Evolutionary conservation across 1,284 basidiomycete genomes (phyloP).

Genomic region (Cryptococcus sp.): DNA sequence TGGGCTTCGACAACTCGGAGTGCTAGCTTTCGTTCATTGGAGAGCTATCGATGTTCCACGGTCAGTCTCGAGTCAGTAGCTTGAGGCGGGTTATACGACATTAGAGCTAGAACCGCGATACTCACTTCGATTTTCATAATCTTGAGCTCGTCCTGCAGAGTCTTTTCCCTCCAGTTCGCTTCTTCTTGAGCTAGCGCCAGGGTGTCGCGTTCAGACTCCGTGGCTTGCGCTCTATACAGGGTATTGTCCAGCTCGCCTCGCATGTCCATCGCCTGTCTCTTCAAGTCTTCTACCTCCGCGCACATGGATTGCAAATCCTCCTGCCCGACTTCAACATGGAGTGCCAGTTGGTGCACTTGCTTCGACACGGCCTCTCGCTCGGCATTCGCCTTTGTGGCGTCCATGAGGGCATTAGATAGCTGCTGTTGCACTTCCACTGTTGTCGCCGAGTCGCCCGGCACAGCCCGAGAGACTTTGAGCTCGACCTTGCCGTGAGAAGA

Average conservation of each 20-base stretch:
- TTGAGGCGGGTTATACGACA: background rate
- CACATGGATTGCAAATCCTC: conserved; percentile 1
- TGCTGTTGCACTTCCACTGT: conserved; percentile 2
- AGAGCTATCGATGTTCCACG: background rate
- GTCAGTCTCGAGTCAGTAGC: background rate
- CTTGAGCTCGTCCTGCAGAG: conserved; percentile 4
- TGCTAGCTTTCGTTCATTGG: background rate
- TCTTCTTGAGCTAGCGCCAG: conserved; percentile 5
- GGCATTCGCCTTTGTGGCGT: conserved; percentile 6
- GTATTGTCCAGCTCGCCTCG: conserved; percentile 3
- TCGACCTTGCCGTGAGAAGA: background rate
- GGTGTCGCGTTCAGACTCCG: conserved; percentile 14
- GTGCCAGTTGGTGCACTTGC: conserved; percentile 5
- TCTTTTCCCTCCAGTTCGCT: background rate
- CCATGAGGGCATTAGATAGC: background rate
- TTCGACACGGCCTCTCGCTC: conserved; percentile 10
- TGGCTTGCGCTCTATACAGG: conserved; percentile 8
- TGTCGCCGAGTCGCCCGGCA: background rate
- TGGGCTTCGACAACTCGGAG: background rate
- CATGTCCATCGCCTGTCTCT: background rate
- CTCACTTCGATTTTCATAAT: conserved; percentile 11
- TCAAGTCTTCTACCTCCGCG: conserved; percentile 1
- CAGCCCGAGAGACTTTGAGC: background rate
- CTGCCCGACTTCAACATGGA: conserved; percentile 1
- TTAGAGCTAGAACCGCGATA: background rate